These are phyloP conservation scores for Pseudozyma sp. DNA, from an alignment of 1,284 basidiomycete genomes.

Conservation along the genomic window DNA sequence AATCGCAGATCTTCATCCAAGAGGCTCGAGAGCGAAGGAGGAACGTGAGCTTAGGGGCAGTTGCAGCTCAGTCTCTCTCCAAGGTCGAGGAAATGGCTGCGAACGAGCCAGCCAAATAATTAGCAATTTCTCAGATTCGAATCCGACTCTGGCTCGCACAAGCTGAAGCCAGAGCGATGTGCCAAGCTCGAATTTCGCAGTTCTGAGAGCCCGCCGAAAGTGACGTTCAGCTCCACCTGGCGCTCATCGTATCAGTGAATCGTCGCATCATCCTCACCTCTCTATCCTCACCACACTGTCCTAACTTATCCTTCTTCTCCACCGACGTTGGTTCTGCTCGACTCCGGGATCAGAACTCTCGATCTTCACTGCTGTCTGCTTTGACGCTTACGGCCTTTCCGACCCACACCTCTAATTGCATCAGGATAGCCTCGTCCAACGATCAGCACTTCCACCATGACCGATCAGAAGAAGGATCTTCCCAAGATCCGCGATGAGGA, in stretches of 20 bases:
- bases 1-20: no score
- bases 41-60: not conserved
- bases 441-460: conserved; percentile 47
- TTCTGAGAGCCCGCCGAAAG: not conserved
- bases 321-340: not conserved
- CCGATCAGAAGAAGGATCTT: conserved; percentile 65
- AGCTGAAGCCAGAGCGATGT: not conserved
- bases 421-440: conserved; percentile 5
- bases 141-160: conserved; percentile 4
- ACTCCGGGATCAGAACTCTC: not conserved
- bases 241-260: not conserved
- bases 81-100: not conserved
- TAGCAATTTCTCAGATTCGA: conserved; percentile 1
- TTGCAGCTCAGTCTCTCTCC: conserved; percentile 3
- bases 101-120: conserved; percentile 9
- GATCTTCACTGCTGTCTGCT: not conserved
- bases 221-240: conserved; percentile 6
- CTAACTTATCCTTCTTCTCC: no score
- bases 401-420: not conserved
- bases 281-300: not conserved
- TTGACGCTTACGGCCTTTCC: not conserved
- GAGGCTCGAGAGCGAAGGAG: not conserved
- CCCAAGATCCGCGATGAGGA: conserved; percentile 68
- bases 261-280: conserved; percentile 2
- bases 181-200: conserved; percentile 19